Evolutionary conservation across 768 basidiomycete genomes (phyloP).

Genomic region (Termitomyces sp.): DNA sequence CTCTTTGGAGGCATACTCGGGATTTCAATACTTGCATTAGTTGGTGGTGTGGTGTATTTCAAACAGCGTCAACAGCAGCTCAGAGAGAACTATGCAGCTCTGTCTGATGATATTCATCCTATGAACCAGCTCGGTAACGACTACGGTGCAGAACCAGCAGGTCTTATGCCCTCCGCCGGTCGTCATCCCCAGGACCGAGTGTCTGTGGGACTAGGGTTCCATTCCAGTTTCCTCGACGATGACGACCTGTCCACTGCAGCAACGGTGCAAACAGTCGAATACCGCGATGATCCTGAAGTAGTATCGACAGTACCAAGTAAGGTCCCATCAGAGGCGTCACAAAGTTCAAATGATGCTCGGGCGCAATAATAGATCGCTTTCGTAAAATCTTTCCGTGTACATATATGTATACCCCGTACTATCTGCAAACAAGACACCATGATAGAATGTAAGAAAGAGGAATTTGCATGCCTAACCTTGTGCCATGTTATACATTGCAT

Average conservation of each 20-base stretch:
- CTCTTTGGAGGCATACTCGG: constrained; percentile 75
- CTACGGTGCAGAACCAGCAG: constrained; percentile 10
- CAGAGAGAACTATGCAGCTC: constrained; percentile 49
- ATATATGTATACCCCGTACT: background rate
- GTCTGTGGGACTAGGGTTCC: constrained; percentile 51
- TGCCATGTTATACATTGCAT: no score
- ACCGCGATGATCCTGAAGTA: constrained; percentile 53
- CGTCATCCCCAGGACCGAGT: constrained; percentile 33
- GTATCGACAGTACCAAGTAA: background rate
- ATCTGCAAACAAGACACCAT: no score
- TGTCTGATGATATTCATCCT: constrained; percentile 64
- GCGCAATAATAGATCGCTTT: background rate
- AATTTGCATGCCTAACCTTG: no score
- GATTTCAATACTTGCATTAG: constrained; percentile 70
- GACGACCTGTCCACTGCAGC: constrained; percentile 48
- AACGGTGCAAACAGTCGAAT: constrained; percentile 27
- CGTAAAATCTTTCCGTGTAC: background rate
- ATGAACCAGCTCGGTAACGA: constrained; percentile 62
- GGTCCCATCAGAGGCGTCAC: background rate
- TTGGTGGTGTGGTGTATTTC: constrained; percentile 73
- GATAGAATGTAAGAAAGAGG: background rate
- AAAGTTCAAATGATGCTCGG: background rate
- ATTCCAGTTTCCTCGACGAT: constrained; percentile 82
- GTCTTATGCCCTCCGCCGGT: constrained; percentile 22
- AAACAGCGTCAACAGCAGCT: constrained; percentile 46